These are phyloP conservation scores for Coriaria nepalensis DNA, from an alignment of 306 rosid genomes.

Conservation along the genomic window DNA sequence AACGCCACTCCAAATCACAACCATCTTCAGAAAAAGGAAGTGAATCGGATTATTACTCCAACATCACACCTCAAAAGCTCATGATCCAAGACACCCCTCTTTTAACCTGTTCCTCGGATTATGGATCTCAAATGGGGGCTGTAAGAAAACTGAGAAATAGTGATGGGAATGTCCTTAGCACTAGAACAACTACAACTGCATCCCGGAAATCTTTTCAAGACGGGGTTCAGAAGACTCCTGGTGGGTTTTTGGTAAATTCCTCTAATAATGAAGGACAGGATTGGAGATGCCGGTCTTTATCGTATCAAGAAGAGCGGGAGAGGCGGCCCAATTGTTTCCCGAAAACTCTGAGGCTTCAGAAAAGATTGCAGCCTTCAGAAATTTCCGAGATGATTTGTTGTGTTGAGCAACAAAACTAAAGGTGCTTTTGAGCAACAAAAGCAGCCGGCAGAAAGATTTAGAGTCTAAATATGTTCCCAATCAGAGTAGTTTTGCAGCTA, in stretches of 20 bases:
- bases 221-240: conserved; percentile 17
- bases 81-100: conserved; percentile 25
- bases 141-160: conserved; percentile 38
- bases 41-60: conserved; percentile 30
- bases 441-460: too few relatives aligned
- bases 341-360: conserved; percentile 29
- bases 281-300: conserved; percentile 21
- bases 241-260: conserved; percentile 18
- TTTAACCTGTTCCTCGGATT: conserved; percentile 25
- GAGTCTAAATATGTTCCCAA: too few relatives aligned
- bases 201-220: conserved; percentile 24
- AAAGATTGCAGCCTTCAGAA: conserved; percentile 25
- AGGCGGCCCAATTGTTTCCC: conserved; percentile 47
- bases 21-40: conserved; percentile 31
- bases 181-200: conserved; percentile 29
- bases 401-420: conserved; percentile 18
- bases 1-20: conserved; percentile 15
- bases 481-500: too few relatives aligned
- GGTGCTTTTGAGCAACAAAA: conserved; percentile 19
- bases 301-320: conserved; percentile 20
- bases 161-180: conserved; percentile 51
- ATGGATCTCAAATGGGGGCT: conserved; percentile 28
- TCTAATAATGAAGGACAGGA: conserved; percentile 21
- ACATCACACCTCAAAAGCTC: conserved; percentile 25
- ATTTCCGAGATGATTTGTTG: conserved; percentile 23